Percentiles rank a stretch among this genome's conserved stretches.
Conservation (phyloP, 768 basidiomycete species). For the Suillus weaverae region DNA sequence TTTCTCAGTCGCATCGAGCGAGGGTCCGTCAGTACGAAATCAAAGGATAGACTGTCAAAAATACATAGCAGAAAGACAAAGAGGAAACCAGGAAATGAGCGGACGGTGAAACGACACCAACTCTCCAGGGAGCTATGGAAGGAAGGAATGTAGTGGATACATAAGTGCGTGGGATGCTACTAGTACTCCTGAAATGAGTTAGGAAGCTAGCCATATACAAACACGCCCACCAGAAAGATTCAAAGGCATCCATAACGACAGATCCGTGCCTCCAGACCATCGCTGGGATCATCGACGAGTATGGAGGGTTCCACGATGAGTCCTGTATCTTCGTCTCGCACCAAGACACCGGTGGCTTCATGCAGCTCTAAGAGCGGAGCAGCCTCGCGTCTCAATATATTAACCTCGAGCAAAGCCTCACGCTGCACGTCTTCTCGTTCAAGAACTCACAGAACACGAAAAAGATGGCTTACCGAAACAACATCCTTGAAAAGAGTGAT, state of each 20-base stretch:
- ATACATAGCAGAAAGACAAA: neutral
- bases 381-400: slow-evolving; percentile 6
- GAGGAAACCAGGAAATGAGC: neutral
- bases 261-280: slow-evolving; percentile 11
- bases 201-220: neutral
- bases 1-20: slow-evolving; percentile 3
- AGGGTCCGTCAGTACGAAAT: neutral
- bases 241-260: slow-evolving; percentile 18
- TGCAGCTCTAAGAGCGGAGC: slow-evolving; percentile 3
- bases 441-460: neutral
- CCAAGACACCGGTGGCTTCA: neutral
- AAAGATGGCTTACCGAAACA: slow-evolving; percentile 10
- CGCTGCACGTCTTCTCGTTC: slow-evolving; percentile 8
- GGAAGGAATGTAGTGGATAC: neutral
- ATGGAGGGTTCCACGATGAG: neutral
- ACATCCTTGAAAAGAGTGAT: slow-evolving; percentile 12
- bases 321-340: neutral
- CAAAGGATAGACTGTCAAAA: neutral
- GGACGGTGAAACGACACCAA: slow-evolving; percentile 1
- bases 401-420: slow-evolving; percentile 1
- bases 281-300: neutral
- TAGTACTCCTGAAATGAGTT: neutral
- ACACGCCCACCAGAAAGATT: neutral
- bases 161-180: neutral
- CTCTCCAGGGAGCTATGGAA: neutral